Percentiles rank a stretch among this genome's conserved stretches.
Conservation (phyloP, 1,284 basidiomycete genomes). For the Leccinum solheimii region DNA sequence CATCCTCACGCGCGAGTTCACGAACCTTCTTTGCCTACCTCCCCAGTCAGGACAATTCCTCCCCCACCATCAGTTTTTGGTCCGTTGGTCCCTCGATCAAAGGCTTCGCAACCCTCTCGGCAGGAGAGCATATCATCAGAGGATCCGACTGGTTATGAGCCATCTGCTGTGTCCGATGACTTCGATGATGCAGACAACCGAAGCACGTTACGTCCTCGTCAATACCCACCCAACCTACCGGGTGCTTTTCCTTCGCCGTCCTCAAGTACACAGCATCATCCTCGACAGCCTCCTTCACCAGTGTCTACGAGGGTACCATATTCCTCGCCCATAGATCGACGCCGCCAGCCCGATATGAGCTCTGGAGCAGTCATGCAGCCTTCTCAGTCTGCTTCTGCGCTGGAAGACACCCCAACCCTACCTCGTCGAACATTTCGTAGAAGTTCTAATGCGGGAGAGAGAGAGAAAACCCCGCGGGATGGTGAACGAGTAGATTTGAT, state of each 20-base stretch:
- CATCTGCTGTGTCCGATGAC: conserved; percentile 58
- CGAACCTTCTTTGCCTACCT: conserved; percentile 44
- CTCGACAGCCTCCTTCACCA: conserved; percentile 34
- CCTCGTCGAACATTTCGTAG: conserved; percentile 28
- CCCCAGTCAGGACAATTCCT: conserved; percentile 51
- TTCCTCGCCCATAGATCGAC: conserved; percentile 29
- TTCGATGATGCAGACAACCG: conserved; percentile 56
- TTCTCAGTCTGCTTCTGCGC: conserved; percentile 29
- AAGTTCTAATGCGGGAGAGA: conserved; percentile 30
- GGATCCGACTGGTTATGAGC: conserved; percentile 66
- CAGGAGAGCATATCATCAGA: conserved; percentile 73
- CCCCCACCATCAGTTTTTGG: conserved; percentile 47
- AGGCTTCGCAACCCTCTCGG: conserved; percentile 54
- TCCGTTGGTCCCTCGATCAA: conserved; percentile 49
- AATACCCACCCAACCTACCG: conserved; percentile 36
- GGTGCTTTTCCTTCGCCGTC: conserved; percentile 33
- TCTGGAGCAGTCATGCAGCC: conserved; percentile 22
- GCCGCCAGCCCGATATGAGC: conserved; percentile 26
- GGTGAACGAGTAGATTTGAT: conserved; percentile 25
- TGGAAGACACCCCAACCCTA: conserved; percentile 28
- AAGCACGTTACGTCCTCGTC: conserved; percentile 43
- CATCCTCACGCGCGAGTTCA: conserved; percentile 61
- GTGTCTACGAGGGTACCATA: conserved; percentile 32
- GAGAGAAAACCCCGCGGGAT: conserved; percentile 29
- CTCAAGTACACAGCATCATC: conserved; percentile 26